phyloP scores from a whole-genome alignment of 2,329 filamentous ascomycete species.

The Sporothrix pseudoabietina region DNA sequence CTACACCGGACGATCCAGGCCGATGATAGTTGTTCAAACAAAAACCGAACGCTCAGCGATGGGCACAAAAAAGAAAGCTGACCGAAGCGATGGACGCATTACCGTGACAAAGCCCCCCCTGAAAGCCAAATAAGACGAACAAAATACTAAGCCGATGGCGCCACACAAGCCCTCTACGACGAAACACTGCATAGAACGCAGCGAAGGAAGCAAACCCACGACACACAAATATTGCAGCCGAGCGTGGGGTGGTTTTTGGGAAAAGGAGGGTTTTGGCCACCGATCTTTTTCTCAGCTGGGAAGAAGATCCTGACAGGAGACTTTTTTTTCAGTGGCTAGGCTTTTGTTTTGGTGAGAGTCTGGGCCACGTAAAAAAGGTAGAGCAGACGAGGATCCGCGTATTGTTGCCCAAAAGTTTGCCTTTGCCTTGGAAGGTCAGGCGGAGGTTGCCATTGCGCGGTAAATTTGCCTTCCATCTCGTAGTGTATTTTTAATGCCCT shows the following conservation, averaged over 20 bases:
- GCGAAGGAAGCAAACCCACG: not conserved
- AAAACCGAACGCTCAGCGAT: not conserved
- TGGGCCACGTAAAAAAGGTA: not conserved
- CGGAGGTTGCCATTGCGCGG: not conserved
- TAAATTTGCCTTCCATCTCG: not conserved
- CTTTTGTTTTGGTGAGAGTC: not conserved
- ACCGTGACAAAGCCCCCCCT: not conserved
- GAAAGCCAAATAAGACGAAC: not conserved
- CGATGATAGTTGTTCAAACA: not conserved
- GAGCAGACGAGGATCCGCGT: not conserved
- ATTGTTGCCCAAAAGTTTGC: not conserved
- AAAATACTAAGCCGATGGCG: conserved; percentile 18
- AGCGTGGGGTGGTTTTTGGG: conserved; percentile 14
- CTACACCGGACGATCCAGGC: not conserved
- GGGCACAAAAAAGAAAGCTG: not conserved
- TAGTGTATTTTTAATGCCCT: not conserved
- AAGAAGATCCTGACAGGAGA: not conserved
- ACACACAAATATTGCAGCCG: not conserved
- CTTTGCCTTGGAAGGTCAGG: not conserved
- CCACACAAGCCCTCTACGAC: conserved; percentile 7
- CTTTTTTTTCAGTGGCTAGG: not conserved
- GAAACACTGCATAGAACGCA: not conserved
- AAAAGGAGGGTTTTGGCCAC: not conserved
- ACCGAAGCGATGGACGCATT: not conserved
- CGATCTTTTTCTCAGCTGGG: not conserved